These are phyloP conservation scores for Suhomyces sp. DNA, from an alignment of 805 yeast genomes.

Conservation along the genomic window DNA sequence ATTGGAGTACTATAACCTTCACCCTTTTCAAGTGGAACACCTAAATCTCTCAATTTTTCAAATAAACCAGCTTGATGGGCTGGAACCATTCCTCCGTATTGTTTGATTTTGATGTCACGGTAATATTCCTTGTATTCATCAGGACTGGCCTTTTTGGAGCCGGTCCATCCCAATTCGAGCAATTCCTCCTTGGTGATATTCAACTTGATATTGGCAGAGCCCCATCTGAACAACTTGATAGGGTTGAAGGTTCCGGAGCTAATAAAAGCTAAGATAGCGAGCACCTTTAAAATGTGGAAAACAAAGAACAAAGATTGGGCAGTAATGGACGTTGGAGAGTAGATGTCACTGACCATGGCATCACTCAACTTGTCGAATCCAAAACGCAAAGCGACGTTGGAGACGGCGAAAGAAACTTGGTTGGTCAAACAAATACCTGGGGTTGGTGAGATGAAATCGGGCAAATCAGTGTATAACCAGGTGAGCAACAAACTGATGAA, in stretches of 20 bases:
- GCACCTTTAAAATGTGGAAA: slow-evolving; percentile 66
- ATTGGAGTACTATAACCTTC: slow-evolving; percentile 79
- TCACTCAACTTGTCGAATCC: slow-evolving; percentile 45
- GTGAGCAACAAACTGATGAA: slow-evolving; percentile 42
- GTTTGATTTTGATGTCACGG: slow-evolving; percentile 61
- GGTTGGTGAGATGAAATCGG: slow-evolving; percentile 85
- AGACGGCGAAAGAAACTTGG: slow-evolving; percentile 36
- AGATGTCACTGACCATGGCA: slow-evolving; percentile 49
- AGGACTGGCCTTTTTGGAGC: slow-evolving; percentile 69
- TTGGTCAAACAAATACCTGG: slow-evolving; percentile 85
- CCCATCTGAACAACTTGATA: slow-evolving; percentile 33
- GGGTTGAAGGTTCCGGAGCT: slow-evolving; percentile 82
- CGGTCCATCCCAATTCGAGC: slow-evolving; percentile 88
- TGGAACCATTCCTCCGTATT: slow-evolving; percentile 71
- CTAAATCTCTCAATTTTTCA: slow-evolving; percentile 55
- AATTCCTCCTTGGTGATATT: slow-evolving; percentile 55
- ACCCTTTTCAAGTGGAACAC: slow-evolving; percentile 63
- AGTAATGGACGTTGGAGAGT: slow-evolving; percentile 34
- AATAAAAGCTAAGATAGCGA: slow-evolving; percentile 54
- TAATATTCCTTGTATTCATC: slow-evolving; percentile 70
- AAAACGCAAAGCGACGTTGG: slow-evolving; percentile 26
- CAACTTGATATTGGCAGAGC: slow-evolving; percentile 25
- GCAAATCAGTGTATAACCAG: slow-evolving; percentile 94
- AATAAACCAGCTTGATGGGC: slow-evolving; percentile 77
- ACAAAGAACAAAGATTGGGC: slow-evolving; percentile 69